Base-by-base conservation (phyloP, 768 basidiomycete species). In the Lentinula guzmanii region DNA sequence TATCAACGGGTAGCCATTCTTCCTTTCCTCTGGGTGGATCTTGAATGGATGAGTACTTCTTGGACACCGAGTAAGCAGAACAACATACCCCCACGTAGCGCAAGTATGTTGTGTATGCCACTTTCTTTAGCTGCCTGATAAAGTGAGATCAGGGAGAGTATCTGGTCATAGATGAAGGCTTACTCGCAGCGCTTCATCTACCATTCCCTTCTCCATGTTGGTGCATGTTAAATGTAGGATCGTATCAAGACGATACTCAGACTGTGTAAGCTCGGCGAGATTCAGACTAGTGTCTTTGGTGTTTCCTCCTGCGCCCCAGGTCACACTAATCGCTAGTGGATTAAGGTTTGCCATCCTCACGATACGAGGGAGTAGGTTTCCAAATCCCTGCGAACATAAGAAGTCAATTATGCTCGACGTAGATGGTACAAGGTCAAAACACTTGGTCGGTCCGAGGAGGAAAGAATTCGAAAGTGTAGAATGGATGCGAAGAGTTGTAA, bases 301-400 rank as follows among this genome's bases (percentile, higher is more conserved):
- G 6, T 87, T 86, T 2, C 97, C 96, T 9, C 97, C 96, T 0
- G 97, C 96, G 48, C 97, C 97, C 97, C 97, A 98, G 68, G 97
- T 98, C 21, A 98, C 82, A 68, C 89, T 95, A 61, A 98, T 82
- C 24, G 91, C 95, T 5, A 95, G 78, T 5, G 95, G 94, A 39
- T 85, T 76, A 13, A 98, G 78, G 5, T 77, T 68, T n/a, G 88
- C 79, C 61, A 98, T 79, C 53, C 97, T 84, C 33, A 87, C 83
- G 65, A 98, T 92, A 50, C 97, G 91, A 54, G 91, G 79, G 63
- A 94, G 77, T 24, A 99, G 80, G 71, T 99, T 99, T 68, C 91
- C 86, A 68, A 97, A 91, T 54, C 96, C 96, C 86, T 95, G 73
- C 41, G 64, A 28, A 18, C 58, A 63, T 33, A 63, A 52, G 52